Percentiles rank a stretch among this genome's conserved stretches.
Conservation (phyloP, 345 rosid genomes). For the Dipteronia sinensis region DNA sequence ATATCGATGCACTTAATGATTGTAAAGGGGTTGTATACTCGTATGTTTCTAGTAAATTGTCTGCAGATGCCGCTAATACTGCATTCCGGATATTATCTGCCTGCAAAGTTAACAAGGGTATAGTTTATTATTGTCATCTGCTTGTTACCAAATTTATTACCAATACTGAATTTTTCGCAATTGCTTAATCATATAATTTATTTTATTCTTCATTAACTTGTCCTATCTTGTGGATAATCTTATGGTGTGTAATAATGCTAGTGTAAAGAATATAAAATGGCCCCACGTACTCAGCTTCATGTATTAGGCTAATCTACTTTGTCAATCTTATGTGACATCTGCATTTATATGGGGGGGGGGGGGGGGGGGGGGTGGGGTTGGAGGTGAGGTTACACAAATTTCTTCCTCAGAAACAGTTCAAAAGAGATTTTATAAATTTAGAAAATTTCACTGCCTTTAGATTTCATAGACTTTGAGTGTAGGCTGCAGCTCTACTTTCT, state of each 20-base stretch:
- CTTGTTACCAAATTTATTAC: constrained; percentile 7
- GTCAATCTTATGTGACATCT: not conserved
- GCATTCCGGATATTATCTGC: constrained; percentile 82
- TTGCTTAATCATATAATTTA: constrained; percentile 2
- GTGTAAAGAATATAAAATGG: not conserved
- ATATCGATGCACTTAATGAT: constrained; percentile 55
- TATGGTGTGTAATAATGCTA: not conserved
- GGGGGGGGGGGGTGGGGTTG: not conserved
- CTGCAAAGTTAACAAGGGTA: constrained; percentile 96
- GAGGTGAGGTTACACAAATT: too few species aligned
- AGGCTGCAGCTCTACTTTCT: not conserved
- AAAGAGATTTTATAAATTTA: not conserved
- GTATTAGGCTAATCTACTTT: not conserved
- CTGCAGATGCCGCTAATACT: constrained; percentile 58
- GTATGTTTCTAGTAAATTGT: constrained; percentile 74
- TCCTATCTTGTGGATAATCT: not conserved
- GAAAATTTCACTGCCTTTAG: not conserved
- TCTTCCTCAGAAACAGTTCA: not conserved
- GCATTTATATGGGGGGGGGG: not conserved
- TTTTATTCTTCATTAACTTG: constrained; percentile 11
- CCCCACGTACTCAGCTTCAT: not conserved
- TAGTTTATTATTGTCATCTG: constrained; percentile 7
- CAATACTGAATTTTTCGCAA: not conserved
- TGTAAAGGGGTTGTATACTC: constrained; percentile 87
- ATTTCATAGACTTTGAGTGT: not conserved